Percentiles rank a stretch among this genome's conserved stretches.
These are phyloP conservation scores for Nectriaceae sp. DNA, from an alignment of 2,329 filamentous ascomycete species.

Conservation along the genomic window DNA sequence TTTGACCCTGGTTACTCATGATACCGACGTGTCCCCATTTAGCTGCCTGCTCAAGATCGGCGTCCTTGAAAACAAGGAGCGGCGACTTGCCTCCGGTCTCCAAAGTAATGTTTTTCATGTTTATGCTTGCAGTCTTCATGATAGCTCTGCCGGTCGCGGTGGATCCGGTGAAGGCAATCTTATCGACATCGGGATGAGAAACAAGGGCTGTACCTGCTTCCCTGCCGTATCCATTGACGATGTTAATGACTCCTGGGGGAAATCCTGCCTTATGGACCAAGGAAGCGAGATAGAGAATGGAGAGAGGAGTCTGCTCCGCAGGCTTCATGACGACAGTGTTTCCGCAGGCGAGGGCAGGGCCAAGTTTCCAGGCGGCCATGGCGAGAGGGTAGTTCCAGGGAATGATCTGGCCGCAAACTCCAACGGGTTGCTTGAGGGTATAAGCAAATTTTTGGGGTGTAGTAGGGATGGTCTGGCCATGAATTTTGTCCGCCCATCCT, in stretches of 20 bases:
- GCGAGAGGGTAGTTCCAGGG: constrained; percentile 73
- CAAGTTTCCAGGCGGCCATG: constrained; percentile 75
- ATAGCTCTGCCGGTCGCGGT: constrained; percentile 67
- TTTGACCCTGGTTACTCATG: constrained; percentile 57
- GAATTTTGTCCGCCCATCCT: no score
- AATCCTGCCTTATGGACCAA: constrained; percentile 71
- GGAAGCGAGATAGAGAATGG: constrained; percentile 60
- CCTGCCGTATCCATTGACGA: constrained; percentile 67
- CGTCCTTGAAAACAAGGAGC: constrained; percentile 59
- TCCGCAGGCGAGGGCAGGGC: constrained; percentile 65
- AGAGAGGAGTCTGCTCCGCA: constrained; percentile 63
- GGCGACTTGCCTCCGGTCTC: constrained; percentile 63
- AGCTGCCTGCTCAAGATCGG: constrained; percentile 61
- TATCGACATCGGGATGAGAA: constrained; percentile 64
- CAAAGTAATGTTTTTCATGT: constrained; percentile 58
- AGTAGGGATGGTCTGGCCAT: constrained; percentile 69
- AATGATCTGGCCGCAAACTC: no score
- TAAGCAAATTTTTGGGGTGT: constrained; percentile 66
- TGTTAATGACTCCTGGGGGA: constrained; percentile 71
- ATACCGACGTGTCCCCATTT: constrained; percentile 46
- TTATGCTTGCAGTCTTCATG: constrained; percentile 66
- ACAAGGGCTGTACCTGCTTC: constrained; percentile 67
- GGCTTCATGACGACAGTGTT: no score
- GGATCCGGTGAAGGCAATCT: constrained; percentile 73
- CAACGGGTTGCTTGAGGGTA: constrained; percentile 68